Evolutionary conservation across 257 asterid species (phyloP), one percentile per base, ranked within the genome.

Genomic region (Galeopsis tetrahit): DNA sequence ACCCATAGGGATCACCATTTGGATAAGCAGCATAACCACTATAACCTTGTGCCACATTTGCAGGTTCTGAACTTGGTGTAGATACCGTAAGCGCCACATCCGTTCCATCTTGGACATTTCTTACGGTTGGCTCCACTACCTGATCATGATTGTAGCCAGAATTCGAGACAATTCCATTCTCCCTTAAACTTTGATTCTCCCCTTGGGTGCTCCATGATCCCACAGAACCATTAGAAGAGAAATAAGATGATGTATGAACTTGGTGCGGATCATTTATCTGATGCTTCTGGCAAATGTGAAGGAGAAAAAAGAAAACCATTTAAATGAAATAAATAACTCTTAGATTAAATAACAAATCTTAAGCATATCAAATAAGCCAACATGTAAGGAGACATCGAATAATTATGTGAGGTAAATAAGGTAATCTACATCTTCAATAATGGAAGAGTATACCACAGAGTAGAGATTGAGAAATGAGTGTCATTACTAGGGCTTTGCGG

Each of bases 1-100:
- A 88, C 58, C 91, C 95, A 74, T 91, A 86, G 32, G 96, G 90
- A 83, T 91, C 92, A 51, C 88, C 71, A 68, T 76, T 88, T 64
- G 89, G 87, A 79, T 89, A 88, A 38, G 88, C 71, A 76, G 90
- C 78, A 83, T 88, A 87, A 67, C 85, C 84, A 82, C 83, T 84
- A 80, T 92, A 85, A 77, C 83, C 90, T 76, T 87, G 96, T 34
- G 84, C 84, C 51, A 56, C 84, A 82, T 76, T 84, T 71, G 91
- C 79, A 70, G 84, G 82, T 68, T 82, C 96, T 32, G 99, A 87
- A 85, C 88, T 79, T 62, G 97, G 84, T 39, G 94, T 75, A 69
- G 96, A 78, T 76, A 83, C 79, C 76, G 56, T 69, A 73, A 96
- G 63, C 34, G 81, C 83, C 77, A 48, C 69, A 87, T 75, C 83